These are phyloP conservation scores for Mortierella polycephala DNA, from an alignment of 371 early-diverging fungal genomes.

Conservation along the genomic window DNA sequence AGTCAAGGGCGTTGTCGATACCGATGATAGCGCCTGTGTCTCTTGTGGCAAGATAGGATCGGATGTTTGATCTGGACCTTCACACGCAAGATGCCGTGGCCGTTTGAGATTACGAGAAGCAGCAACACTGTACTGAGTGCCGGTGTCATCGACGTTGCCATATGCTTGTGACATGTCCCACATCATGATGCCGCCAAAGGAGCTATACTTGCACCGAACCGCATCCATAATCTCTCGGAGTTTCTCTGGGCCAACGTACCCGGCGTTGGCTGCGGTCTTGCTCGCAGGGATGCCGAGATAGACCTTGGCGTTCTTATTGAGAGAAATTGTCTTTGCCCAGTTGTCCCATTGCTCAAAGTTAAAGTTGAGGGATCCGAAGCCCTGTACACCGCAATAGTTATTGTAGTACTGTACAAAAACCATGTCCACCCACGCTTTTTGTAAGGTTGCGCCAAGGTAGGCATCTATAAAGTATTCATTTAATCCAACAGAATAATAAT, in stretches of 20 bases:
- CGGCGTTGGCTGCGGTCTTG: slow-evolving; percentile 67
- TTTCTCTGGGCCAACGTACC: slow-evolving; percentile 61
- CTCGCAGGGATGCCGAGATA: slow-evolving; percentile 73
- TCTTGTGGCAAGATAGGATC: neutral
- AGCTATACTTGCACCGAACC: slow-evolving; percentile 56
- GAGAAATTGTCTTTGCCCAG: slow-evolving; percentile 69
- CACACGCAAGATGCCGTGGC: slow-evolving; percentile 12
- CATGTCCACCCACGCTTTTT: slow-evolving; percentile 47
- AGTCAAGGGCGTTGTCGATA: slow-evolving; percentile 1
- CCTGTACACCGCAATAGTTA: slow-evolving; percentile 69
- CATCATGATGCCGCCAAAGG: slow-evolving; percentile 75
- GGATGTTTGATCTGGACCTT: neutral
- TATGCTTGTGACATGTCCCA: slow-evolving; percentile 63
- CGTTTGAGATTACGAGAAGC: slow-evolving; percentile 28
- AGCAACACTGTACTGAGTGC: slow-evolving; percentile 16
- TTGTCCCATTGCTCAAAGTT: slow-evolving; percentile 75
- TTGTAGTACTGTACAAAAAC: slow-evolving; percentile 82
- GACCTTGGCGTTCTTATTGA: slow-evolving; percentile 69
- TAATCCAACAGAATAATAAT: neutral
- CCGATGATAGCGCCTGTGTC: no score
- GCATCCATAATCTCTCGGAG: slow-evolving; percentile 53
- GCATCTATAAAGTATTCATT: slow-evolving; percentile 12
- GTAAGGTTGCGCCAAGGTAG: slow-evolving; percentile 33
- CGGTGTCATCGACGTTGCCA: slow-evolving; percentile 18
- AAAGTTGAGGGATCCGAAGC: slow-evolving; percentile 62